phyloP scores from a whole-genome alignment of 768 basidiomycete species.

The Termitomyces sp. region DNA sequence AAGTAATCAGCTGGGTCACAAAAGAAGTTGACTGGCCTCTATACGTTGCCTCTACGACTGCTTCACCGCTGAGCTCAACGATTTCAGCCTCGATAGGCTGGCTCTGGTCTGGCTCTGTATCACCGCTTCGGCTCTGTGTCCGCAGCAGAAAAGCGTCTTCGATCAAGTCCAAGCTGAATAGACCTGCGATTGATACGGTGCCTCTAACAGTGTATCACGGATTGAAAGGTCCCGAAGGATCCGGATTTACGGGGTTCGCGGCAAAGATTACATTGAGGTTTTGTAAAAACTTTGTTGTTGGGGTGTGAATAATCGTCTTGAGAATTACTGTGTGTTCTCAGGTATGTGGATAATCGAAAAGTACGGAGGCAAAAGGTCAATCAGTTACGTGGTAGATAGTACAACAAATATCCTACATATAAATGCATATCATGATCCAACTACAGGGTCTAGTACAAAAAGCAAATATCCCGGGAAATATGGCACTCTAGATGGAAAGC shows the following conservation, averaged over 20 bases:
- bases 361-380: not conserved
- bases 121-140: constrained; percentile 21
- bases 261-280: constrained; percentile 26
- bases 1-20: not conserved
- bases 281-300: constrained; percentile 25
- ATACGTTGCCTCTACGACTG: too few relatives aligned
- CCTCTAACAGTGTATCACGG: constrained; percentile 28
- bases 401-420: constrained; percentile 8
- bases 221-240: constrained; percentile 19
- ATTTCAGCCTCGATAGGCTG: constrained; percentile 11
- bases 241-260: constrained; percentile 24
- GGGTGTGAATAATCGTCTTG: constrained; percentile 21
- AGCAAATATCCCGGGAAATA: constrained; percentile 9
- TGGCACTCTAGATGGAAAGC: constrained; percentile 8
- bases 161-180: constrained; percentile 20
- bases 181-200: constrained; percentile 22
- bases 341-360: too few relatives aligned
- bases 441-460: constrained; percentile 11
- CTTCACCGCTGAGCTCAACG: constrained; percentile 23
- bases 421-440: not conserved
- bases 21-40: constrained; percentile 21
- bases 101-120: constrained; percentile 16
- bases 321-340: constrained; percentile 21
- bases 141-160: too few relatives aligned
- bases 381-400: constrained; percentile 1